phyloP scores from a whole-genome alignment of 768 basidiomycete species.

The Exsudoporus frostii region DNA sequence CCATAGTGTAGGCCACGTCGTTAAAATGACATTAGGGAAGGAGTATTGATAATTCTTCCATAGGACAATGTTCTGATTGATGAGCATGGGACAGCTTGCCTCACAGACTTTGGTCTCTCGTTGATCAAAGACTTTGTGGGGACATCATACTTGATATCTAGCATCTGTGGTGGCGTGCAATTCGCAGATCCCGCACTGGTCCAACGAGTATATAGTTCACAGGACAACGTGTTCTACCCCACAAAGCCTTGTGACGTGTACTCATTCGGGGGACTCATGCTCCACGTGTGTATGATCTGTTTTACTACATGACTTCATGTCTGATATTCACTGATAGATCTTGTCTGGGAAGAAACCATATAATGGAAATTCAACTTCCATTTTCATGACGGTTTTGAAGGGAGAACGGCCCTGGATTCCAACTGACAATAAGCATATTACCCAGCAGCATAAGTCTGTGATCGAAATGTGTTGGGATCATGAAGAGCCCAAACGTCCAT shows the following conservation, averaged over 20 bases:
- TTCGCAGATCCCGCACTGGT: conserved; percentile 44
- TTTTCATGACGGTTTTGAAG: background rate
- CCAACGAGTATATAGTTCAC: background rate
- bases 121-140: conserved; percentile 24
- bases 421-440: background rate
- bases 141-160: conserved; percentile 32
- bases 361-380: background rate
- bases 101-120: conserved; percentile 48
- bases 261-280: conserved; percentile 36
- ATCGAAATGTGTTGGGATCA: conserved; percentile 20
- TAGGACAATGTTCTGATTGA: conserved; percentile 44
- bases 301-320: background rate
- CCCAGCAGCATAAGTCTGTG: background rate
- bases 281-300: conserved; percentile 20
- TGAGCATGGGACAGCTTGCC: conserved; percentile 36
- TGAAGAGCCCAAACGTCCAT: conserved; percentile 17
- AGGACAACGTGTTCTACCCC: conserved; percentile 5
- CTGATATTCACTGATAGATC: conserved; percentile 18
- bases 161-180: conserved; percentile 37
- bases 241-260: conserved; percentile 26
- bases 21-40: background rate
- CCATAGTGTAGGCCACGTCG: conserved; percentile 28
- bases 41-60: background rate
- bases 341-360: conserved; percentile 22
- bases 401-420: conserved; percentile 17